Evolutionary conservation across 495 filamentous ascomycete species (phyloP).

Genomic region (Clohesyomyces aquaticus): DNA sequence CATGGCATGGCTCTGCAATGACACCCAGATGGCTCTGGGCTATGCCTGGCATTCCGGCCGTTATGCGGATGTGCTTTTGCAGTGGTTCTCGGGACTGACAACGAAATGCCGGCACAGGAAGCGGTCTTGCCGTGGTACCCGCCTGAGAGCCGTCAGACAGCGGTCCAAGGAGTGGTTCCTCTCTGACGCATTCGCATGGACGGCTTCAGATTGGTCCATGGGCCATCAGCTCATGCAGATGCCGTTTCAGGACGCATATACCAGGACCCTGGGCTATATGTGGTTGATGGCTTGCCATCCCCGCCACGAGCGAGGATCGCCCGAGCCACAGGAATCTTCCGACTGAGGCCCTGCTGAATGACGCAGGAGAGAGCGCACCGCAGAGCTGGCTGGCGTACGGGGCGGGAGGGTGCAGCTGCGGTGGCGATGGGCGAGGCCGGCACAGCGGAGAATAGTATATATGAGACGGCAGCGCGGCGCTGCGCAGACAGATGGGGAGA

Average conservation of each 20-base stretch:
- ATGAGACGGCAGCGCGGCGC: conserved; percentile 24
- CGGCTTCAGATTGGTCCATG: conserved; percentile 38
- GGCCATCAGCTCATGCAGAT: conserved; percentile 40
- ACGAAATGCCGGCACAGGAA: conserved; percentile 34
- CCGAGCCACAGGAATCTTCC: conserved; percentile 41
- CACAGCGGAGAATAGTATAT: conserved; percentile 28
- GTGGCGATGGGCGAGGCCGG: conserved; percentile 34
- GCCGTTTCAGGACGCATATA: conserved; percentile 41
- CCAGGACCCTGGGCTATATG: conserved; percentile 33
- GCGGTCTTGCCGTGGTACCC: conserved; percentile 37
- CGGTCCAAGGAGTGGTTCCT: conserved; percentile 5
- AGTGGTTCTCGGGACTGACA: conserved; percentile 33
- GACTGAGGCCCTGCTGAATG: conserved; percentile 31
- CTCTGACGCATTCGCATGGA: conserved; percentile 39
- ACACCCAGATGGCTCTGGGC: conserved; percentile 16
- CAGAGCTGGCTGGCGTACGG: conserved; percentile 29
- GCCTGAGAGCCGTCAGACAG: conserved; percentile 24
- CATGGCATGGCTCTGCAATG: conserved; percentile 30
- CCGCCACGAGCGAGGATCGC: conserved; percentile 32
- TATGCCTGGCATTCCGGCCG: conserved; percentile 24
- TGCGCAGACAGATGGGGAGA: neutral
- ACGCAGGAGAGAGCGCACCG: conserved; percentile 30
- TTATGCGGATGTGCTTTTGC: conserved; percentile 31
- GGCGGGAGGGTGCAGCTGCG: conserved; percentile 19
- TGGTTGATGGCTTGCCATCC: conserved; percentile 33